Base-by-base conservation (phyloP, 2,329 filamentous ascomycete species). In the Talaromyces amestolkiae region DNA sequence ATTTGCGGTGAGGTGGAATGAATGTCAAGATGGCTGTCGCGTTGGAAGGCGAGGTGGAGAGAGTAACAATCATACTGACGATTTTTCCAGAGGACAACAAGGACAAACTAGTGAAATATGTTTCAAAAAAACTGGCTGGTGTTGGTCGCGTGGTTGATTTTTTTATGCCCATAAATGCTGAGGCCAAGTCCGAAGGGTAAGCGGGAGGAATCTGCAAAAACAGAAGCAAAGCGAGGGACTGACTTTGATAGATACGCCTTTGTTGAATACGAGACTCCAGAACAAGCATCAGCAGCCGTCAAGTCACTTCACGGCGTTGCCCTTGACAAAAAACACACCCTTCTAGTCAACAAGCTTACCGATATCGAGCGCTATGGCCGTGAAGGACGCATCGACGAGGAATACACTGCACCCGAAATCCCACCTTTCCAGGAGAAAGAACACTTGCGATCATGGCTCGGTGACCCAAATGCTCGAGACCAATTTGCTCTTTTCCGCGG, bases 331-430 rank as follows among this genome's bases (percentile, higher is more conserved):
- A 97, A 90, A 83, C 93, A 99, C 85, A 97, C 87, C 61, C 87
- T 99, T 72, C 87, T 90, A 69, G 93, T 99, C 73, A 99, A 99
- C 88, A 99, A 99, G 82, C 86, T 99, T 73, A 97, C 93, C 73
- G 95, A 99, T 77, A 93, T 99, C 75, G 95, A 99, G 78, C 91
- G 95, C 71, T 99, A 92, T 78, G 95, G 95, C 69, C 88, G 93
- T 69, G 95, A 98, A 82, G 95, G 95, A 71, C 89, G 93, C 70
- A 87, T 99, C 73, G 91, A 97, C 71, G 95, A 99, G 75, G 89
- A 93, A 72, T 99, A 97, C 81, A 86, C 87, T 66, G 83, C 90
- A 59, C 95, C 95, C 62, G 82, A 89, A 72, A 90, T 97, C 70
- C 89, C 94, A 71, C 87, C 90, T 10, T 99, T 98, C 79, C 83